Evolutionary conservation across 192 early-diverging fungal genomes (phyloP), one percentile per base, ranked within the genome.

Genomic region (Thamnidium elegans): DNA sequence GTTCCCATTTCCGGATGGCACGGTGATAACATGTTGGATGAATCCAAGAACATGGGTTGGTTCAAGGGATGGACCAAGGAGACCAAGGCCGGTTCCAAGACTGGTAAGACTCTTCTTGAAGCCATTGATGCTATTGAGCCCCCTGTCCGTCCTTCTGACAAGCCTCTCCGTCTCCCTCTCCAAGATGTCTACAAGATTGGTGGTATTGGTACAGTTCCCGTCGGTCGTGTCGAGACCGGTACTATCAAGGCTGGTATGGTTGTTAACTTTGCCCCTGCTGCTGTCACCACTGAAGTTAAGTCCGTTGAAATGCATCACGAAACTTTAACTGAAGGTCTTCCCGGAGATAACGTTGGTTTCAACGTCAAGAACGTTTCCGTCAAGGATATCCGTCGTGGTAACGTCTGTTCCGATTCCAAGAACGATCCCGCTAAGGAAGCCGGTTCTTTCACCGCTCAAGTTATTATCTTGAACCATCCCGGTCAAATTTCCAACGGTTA

Each of bases 101-200:
- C 81, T 50, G 90, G 87, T 59, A 88, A 82, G 86, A 98, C 95
- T 69, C 90, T 98, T 60, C 83, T 96, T 62, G 86, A 98, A 70
- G 95, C 93, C 78, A 93, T 98, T 71, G 93, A 98, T 74, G 86
- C 92, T 79, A 89, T 95, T 66, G 93, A 94, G 82, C 94, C 91
- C 75, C 94, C 95, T 66, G 47, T 67, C 47, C 92, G 95, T 70
- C 92, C 91, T 74, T 84, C 87, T 76, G 92, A 95, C 81, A 94
- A 92, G 82, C 91, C 95, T 66, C 92, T 98, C 70, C 94, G 95
- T 84, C 91, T 98, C 77, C 95, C 95, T 67, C 88, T 98, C 74
- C 91, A 93, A 79, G 95, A 94, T 83, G 92, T 98, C 63, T 98
- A 98, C 94, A 98, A 96, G 89, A 98, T 98, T 78, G 92, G 92